Conservation (phyloP, 2,329 filamentous ascomycete species). For the Coniochaeta sp. region DNA sequence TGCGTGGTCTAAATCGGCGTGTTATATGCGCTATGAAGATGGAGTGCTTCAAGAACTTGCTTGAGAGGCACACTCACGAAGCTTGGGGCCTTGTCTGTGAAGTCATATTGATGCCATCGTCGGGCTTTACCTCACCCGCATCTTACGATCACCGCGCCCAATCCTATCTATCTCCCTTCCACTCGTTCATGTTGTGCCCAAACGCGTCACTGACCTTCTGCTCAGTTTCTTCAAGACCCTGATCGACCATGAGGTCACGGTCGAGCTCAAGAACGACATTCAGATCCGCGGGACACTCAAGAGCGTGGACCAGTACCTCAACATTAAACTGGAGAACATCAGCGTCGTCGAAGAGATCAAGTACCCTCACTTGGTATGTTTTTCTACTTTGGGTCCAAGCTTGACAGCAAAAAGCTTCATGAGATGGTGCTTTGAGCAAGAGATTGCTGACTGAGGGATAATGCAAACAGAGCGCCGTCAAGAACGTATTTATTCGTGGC, state of each 20-base stretch:
- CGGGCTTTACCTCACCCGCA: too few species aligned
- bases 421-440: not conserved
- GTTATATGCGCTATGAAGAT: too few species aligned
- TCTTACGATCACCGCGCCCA: too few species aligned
- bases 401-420: not conserved
- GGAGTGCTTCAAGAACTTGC: too few species aligned
- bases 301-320: conserved; percentile 97
- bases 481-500: conserved; percentile 92
- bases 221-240: conserved; percentile 95
- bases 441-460: not conserved
- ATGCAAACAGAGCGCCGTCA: conserved; percentile 58
- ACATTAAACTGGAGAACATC: conserved; percentile 98
- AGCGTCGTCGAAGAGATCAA: conserved; percentile 86
- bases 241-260: conserved; percentile 93
- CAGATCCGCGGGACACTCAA: conserved; percentile 93
- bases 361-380: conserved; percentile 79
- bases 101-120: too few species aligned
- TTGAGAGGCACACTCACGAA: too few species aligned
- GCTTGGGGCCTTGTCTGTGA: too few species aligned
- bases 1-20: too few species aligned
- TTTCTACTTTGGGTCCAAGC: not conserved
- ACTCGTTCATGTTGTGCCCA: too few species aligned
- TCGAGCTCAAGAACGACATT: conserved; percentile 99
- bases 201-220: not conserved
- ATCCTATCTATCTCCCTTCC: too few species aligned